Base-by-base conservation (phyloP, 2,329 filamentous ascomycete species). In the Rutstroemia sp. region DNA sequence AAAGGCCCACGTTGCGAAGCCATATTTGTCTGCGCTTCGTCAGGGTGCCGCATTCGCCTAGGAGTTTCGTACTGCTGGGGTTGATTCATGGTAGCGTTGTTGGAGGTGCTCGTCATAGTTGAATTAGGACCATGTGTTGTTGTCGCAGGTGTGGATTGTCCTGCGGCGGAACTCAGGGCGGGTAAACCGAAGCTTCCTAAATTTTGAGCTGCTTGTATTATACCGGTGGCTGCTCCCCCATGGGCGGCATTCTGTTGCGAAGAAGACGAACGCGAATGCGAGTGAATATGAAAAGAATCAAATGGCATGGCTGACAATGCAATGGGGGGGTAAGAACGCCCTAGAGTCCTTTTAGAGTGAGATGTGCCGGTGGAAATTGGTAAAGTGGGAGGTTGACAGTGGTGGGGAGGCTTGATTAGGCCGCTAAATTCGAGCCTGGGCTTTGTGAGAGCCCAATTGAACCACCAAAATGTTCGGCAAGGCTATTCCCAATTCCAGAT, bases 21-120 rank as follows among this genome's bases (percentile, higher is more conserved):
- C 61, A 64, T 66, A 37, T 57, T 64, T 41, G 69, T 66, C 39
- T 72, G 68, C 64, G 81, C 72, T 68, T 83, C 80, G 63, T 84
- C 81, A 51, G 76, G 73, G 61, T 76, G 73, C 57, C 77, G 75
- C 51, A 71, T 70, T 63, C 77, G 74, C 64, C 78, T 75, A 60
- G 76, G 73, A 48, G 74, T 73, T 57, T 80, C 77, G 69, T 75
- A 81, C 51, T 73, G 69, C 65, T 73, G 75, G 55, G 70, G 62
- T 58, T 73, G 71, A 64, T 74, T 75, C 73, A 75, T 75, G 56
- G 60, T 63, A 59, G 59, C 57, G 19, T 27, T 51, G 57, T 60
- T 61, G 56, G 50, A 53, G 19, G 61, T 58, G 48, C 61, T 59
- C 60, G 64, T 59, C 47, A 57, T 58, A 56, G 59, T 54, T 19